Base-by-base conservation (phyloP, 148 eudicot genomes). In the Diospyros lotus region DNA sequence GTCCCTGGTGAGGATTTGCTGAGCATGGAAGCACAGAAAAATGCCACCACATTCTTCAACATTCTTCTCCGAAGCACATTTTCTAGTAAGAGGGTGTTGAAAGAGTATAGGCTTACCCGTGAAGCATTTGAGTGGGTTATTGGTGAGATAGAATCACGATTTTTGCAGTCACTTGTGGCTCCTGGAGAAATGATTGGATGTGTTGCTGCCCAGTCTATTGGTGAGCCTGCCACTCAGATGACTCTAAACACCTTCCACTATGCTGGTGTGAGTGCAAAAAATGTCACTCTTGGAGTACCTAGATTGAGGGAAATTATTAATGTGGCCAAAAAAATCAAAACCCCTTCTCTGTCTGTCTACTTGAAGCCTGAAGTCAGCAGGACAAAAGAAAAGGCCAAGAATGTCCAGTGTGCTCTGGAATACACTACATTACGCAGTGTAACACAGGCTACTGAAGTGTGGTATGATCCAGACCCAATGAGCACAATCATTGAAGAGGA, bases 221-320 rank as follows among this genome's bases (percentile, higher is more conserved):
- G 99, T 75, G 99, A 95, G 79, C 99, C 99, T 78, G 99, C 99
- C 54, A 95, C 99, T 52, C 99, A 95, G 66, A 95, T 95, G 99
- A 95, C 99, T 46, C 90, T 95, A 5, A 95, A 95, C 73, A 95
- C 99, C 53, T 95, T 95, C 78, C 99, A 95, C 65, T 95, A 89
- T 90, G 97, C 99, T 89, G 99, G 99, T 90, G 99, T 95, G 69
- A 95, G 99, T 89, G 99, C 99, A 45, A 95, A 95, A 88, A 95
- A 95, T 86, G 99, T 95, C 78, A 95, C 99, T 73, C 88, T 95
- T 61, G 99, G 99, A 74, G 99, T 95, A 77, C 99, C 99, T 10
- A 81, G 99, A 87, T 88, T 95, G 93, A 90, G 97, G 78, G 99
- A 95, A 76, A 95, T 95, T 64, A 92, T 95, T 75, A 95, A 95